A percentile compares a stretch with the other conserved stretches of the same genome.
These are phyloP conservation scores for Helotiales sp. DNA, from an alignment of 2,329 filamentous ascomycete species.

Conservation along the genomic window DNA sequence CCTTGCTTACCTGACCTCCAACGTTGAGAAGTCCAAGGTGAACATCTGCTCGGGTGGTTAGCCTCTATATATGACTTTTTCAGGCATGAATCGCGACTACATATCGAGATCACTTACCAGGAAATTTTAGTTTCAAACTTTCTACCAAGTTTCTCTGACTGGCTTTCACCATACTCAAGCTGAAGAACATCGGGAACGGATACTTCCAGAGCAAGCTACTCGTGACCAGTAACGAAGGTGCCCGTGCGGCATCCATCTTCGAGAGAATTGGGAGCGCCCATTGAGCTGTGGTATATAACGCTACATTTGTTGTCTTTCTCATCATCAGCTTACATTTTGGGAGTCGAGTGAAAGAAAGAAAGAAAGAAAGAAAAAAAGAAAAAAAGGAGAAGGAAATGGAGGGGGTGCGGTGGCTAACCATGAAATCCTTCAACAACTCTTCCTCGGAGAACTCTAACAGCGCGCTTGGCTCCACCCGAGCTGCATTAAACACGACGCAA, in stretches of 20 bases:
- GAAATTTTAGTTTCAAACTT: constrained; percentile 43
- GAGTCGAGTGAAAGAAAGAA: background rate
- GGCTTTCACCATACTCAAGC: constrained; percentile 50
- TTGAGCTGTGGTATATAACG: constrained; percentile 47
- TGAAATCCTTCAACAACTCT: constrained; percentile 50
- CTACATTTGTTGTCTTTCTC: constrained; percentile 46
- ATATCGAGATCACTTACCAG: background rate
- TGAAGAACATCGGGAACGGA: constrained; percentile 48
- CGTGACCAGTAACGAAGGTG: constrained; percentile 50
- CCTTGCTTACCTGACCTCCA: constrained; percentile 42
- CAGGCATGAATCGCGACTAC: no score
- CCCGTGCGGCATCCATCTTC: constrained; percentile 36
- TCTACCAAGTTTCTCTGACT: constrained; percentile 51
- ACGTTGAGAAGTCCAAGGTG: constrained; percentile 49
- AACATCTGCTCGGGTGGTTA: constrained; percentile 36
- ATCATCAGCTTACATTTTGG: background rate
- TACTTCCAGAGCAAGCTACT: constrained; percentile 47
- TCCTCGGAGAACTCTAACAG: constrained; percentile 43
- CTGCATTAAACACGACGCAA: constrained; percentile 54
- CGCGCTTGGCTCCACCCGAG: constrained; percentile 44
- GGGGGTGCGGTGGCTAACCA: no score
- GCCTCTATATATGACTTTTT: background rate
- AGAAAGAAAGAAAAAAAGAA: no score
- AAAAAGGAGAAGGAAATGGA: no score
- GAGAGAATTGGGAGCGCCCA: constrained; percentile 46